These are phyloP conservation scores for Gymnopilus dilepis DNA, from an alignment of 768 basidiomycete species.

Conservation along the genomic window DNA sequence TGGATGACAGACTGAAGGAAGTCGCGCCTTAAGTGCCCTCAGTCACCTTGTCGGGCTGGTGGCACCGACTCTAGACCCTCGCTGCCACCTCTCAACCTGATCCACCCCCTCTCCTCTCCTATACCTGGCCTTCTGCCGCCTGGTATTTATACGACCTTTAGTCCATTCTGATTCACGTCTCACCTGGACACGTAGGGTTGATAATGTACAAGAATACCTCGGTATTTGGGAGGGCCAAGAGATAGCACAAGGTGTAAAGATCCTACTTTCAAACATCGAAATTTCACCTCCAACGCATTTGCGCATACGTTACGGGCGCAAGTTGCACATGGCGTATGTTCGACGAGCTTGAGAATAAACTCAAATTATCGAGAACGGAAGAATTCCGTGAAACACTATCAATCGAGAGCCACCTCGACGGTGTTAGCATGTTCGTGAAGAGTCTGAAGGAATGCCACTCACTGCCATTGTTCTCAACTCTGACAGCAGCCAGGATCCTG, in stretches of 20 bases:
- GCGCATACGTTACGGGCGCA: not conserved
- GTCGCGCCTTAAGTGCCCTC: conserved; percentile 3
- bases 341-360: not conserved
- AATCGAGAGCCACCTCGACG: not conserved
- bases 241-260: not conserved
- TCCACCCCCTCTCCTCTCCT: not conserved
- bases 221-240: not conserved
- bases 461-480: not conserved
- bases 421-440: not conserved
- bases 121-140: not conserved
- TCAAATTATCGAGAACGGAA: not conserved
- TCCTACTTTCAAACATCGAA: not conserved
- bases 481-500: too few species aligned
- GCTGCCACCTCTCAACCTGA: not conserved
- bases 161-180: not conserved
- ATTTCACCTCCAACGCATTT: not conserved
- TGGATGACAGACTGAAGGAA: conserved; percentile 58
- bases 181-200: not conserved
- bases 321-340: not conserved
- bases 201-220: not conserved
- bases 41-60: too few species aligned
- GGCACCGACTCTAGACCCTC: not conserved
- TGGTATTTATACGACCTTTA: not conserved
- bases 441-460: not conserved
- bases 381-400: not conserved